Evolutionary conservation across 495 filamentous ascomycete genomes (phyloP).

Genomic region (Podospora conica): DNA sequence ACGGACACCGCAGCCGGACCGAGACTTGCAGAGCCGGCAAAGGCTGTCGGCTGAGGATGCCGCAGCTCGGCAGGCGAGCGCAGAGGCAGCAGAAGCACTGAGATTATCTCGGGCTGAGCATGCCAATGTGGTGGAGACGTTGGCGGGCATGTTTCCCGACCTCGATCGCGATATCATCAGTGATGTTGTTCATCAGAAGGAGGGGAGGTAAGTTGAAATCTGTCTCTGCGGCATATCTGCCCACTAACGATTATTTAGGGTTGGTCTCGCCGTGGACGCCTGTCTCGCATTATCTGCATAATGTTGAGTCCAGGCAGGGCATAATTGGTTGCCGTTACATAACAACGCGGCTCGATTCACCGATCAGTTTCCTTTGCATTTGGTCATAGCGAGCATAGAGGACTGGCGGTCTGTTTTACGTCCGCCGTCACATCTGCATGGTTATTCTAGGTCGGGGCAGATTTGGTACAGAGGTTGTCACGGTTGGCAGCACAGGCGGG

Average conservation of each 20-base stretch:
- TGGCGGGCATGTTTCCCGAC: constrained; percentile 89
- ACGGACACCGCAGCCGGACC: constrained; percentile 50
- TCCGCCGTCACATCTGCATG: not conserved
- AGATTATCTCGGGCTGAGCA: constrained; percentile 82
- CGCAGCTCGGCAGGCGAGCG: constrained; percentile 88
- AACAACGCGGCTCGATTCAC: not conserved
- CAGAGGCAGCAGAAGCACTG: constrained; percentile 83
- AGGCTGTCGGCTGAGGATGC: constrained; percentile 72
- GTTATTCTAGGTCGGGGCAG: not conserved
- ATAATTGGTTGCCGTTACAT: not conserved
- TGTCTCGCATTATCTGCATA: constrained; percentile 71
- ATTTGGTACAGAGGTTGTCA: not conserved
- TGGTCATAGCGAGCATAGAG: constrained; percentile 9
- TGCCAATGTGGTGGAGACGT: constrained; percentile 81
- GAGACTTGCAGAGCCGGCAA: constrained; percentile 34
- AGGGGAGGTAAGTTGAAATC: constrained; percentile 65
- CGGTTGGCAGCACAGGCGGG: not conserved
- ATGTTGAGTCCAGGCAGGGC: not conserved
- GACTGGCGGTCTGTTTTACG: not conserved
- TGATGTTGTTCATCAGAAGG: constrained; percentile 86
- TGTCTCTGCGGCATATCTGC: not conserved
- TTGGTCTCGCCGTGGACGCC: constrained; percentile 85
- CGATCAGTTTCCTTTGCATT: not conserved
- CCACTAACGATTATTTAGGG: constrained; percentile 47
- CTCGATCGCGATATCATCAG: constrained; percentile 87